Conservation (phyloP, 495 filamentous ascomycete species). For the Diplogelasinospora grovesii region DNA sequence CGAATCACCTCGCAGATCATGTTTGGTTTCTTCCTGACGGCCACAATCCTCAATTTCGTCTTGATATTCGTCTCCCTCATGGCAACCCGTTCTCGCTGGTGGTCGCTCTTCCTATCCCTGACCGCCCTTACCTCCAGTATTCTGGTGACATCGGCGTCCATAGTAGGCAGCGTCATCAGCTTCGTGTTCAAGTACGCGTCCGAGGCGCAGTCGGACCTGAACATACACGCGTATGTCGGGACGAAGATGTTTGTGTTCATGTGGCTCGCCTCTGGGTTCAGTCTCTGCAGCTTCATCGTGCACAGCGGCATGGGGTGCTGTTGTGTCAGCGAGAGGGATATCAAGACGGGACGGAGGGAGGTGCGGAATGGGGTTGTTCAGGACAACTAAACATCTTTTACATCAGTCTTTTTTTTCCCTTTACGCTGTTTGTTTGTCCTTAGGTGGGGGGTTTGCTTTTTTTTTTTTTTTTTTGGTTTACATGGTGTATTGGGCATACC, state of each 20-base stretch:
- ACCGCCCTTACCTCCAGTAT: conserved; percentile 61
- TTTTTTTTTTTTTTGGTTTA: neutral
- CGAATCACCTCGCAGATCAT: conserved; percentile 77
- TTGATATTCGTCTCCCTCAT: conserved; percentile 39
- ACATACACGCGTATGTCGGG: conserved; percentile 68
- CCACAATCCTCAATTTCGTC: conserved; percentile 58
- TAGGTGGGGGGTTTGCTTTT: too few relatives aligned
- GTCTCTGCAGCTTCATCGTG: conserved; percentile 60
- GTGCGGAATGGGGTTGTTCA: conserved; percentile 9
- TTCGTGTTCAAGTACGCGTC: conserved; percentile 70
- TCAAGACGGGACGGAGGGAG: conserved; percentile 40
- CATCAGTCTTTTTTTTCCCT: neutral
- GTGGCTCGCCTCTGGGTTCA: conserved; percentile 71
- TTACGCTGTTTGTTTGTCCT: too few relatives aligned
- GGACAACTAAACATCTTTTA: neutral
- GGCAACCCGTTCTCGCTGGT: conserved; percentile 40
- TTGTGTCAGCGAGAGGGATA: conserved; percentile 54
- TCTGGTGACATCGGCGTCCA: conserved; percentile 58
- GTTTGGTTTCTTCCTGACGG: conserved; percentile 80
- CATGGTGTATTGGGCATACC: neutral
- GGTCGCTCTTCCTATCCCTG: conserved; percentile 42
- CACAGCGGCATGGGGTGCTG: conserved; percentile 71
- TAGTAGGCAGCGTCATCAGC: conserved; percentile 76
- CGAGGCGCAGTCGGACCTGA: conserved; percentile 54
- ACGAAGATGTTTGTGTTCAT: conserved; percentile 77